phyloP scores from a whole-genome alignment of 2,329 filamentous ascomycete genomes.

The Orbilia ellipsospora region DNA sequence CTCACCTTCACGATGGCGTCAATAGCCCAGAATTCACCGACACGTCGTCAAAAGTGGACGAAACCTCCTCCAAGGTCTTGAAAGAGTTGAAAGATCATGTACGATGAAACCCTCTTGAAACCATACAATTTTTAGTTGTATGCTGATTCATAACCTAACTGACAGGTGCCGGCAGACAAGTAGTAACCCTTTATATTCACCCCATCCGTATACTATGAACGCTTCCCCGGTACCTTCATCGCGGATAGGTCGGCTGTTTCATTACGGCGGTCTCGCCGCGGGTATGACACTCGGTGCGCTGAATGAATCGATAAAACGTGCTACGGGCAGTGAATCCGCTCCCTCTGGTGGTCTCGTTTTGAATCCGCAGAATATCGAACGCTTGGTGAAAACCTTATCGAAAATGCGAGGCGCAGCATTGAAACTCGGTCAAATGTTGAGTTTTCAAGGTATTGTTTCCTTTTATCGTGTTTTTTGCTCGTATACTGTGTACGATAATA shows the following conservation, averaged over 20 bases:
- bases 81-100: slow-evolving; percentile 59
- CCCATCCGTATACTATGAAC: slow-evolving; percentile 74
- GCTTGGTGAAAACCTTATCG: slow-evolving; percentile 90
- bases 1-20: slow-evolving; percentile 57
- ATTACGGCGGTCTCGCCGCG: slow-evolving; percentile 90
- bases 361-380: slow-evolving; percentile 89
- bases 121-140: slow-evolving; percentile 48
- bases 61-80: slow-evolving; percentile 40
- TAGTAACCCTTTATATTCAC: slow-evolving; percentile 59
- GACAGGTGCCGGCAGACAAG: slow-evolving; percentile 57
- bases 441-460: slow-evolving; percentile 75
- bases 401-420: slow-evolving; percentile 97
- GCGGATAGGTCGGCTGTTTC: slow-evolving; percentile 87
- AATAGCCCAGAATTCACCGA: slow-evolving; percentile 51
- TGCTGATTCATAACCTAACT: slow-evolving; percentile 58
- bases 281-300: slow-evolving; percentile 96
- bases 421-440: slow-evolving; percentile 97
- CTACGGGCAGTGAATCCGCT: slow-evolving; percentile 73
- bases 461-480: slow-evolving; percentile 3
- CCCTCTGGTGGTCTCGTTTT: slow-evolving; percentile 80
- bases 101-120: slow-evolving; percentile 63
- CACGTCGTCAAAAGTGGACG: slow-evolving; percentile 46
- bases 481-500: neutral
- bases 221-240: slow-evolving; percentile 93
- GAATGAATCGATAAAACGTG: slow-evolving; percentile 82